A percentile compares a stretch with the other conserved stretches of the same genome.
phyloP scores from a whole-genome alignment of 108 stramenopile species.

The Pseudonitzschia pungens region DNA sequence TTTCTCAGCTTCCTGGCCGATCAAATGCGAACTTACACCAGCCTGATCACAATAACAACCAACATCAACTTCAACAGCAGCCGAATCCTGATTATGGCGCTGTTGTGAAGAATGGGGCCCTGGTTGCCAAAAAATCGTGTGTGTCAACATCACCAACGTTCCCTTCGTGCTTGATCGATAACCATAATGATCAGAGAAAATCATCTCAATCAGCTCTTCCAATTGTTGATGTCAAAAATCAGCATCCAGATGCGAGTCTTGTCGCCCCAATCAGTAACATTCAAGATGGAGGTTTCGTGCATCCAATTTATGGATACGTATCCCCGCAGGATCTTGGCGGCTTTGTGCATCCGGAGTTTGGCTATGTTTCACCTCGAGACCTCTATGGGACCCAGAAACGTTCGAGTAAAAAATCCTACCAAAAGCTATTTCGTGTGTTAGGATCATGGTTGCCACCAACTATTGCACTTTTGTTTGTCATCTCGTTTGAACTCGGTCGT shows the following conservation, averaged over 20 bases:
- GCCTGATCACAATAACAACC: not conserved
- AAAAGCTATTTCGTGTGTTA: constrained; percentile 54
- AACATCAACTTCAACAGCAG: constrained; percentile 7
- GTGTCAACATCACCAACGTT: constrained; percentile 7
- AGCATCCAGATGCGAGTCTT: not conserved
- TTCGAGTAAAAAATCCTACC: constrained; percentile 18
- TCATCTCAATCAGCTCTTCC: not conserved
- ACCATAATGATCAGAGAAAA: not conserved
- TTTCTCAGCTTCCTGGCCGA: constrained; percentile 16
- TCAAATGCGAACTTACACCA: constrained; percentile 5
- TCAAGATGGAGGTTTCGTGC: constrained; percentile 17
- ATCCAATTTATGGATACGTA: constrained; percentile 33
- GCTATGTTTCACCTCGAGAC: constrained; percentile 24
- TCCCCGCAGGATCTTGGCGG: constrained; percentile 6
- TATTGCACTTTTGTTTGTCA: constrained; percentile 70
- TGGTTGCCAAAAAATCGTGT: constrained; percentile 8
- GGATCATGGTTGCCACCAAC: constrained; percentile 84
- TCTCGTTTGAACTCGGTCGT: constrained; percentile 83
- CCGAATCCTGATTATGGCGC: not conserved
- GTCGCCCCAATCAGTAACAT: not conserved
- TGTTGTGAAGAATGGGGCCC: not conserved
- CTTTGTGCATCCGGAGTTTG: constrained; percentile 33
- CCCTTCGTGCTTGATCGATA: not conserved
- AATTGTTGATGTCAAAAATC: not conserved
- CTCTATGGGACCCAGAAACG: constrained; percentile 3